A percentile compares a stretch with the other conserved stretches of the same genome.
Conservation (phyloP, 176 grass and related monocot species). For the Eragrostis curvula region DNA sequence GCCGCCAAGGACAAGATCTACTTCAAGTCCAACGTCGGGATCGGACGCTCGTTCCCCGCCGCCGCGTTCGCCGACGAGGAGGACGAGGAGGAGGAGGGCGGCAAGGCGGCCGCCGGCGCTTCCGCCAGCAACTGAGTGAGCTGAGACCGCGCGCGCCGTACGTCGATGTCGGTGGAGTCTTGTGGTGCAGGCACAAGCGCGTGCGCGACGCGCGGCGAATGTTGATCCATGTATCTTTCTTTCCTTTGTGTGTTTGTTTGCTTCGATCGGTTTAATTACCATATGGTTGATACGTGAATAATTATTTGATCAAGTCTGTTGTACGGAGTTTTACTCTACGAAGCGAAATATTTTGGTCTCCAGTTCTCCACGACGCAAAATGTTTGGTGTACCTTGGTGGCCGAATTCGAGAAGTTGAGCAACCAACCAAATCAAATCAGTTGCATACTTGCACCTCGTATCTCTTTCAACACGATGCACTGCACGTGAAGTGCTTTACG, state of each 20-base stretch:
- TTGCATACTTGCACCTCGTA: not conserved
- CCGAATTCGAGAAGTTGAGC: constrained; percentile 5
- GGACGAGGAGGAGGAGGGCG: not conserved
- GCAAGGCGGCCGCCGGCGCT: not conserved
- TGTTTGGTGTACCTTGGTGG: not conserved
- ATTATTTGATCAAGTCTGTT: constrained; percentile 8
- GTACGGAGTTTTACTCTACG: not conserved
- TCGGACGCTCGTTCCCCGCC: constrained; percentile 73
- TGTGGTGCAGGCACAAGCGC: not conserved
- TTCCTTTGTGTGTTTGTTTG: not conserved
- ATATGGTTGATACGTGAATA: constrained; percentile 13
- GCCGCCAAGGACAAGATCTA: constrained; percentile 53
- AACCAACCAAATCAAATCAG: not conserved
- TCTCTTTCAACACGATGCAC: not conserved
- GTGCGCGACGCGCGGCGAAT: not conserved
- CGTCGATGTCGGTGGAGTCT: no score
- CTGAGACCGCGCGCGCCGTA: not conserved
- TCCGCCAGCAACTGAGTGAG: not conserved
- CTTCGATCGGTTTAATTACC: not conserved
- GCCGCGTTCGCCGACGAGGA: constrained; percentile 72
- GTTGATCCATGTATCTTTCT: constrained; percentile 8
- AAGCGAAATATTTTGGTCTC: no score
- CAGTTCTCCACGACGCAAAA: not conserved
- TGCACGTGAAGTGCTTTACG: not conserved
- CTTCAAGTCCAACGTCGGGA: constrained; percentile 86